These are phyloP conservation scores for Ceratobasidium papillatum DNA, from an alignment of 1,284 basidiomycete species.

Conservation along the genomic window DNA sequence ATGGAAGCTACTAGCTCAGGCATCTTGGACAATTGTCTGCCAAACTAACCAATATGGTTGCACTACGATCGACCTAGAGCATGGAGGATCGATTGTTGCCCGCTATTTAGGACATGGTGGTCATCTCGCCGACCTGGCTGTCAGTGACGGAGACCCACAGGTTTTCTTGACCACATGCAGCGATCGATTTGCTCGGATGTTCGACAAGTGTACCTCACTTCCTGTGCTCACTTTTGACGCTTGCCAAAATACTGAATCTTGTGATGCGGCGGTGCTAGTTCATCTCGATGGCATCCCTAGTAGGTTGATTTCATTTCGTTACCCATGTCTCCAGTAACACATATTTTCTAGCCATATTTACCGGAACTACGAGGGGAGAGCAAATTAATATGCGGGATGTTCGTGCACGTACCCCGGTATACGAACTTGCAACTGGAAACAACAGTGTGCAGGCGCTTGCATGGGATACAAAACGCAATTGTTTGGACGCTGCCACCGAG, in stretches of 20 bases:
- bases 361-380: slow-evolving; percentile 1
- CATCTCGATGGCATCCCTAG: slow-evolving; percentile 9
- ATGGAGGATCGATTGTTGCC: neutral
- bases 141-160: neutral
- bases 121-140: neutral
- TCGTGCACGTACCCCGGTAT: slow-evolving; percentile 14
- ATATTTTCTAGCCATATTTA: neutral
- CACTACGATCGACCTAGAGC: slow-evolving; percentile 21
- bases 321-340: neutral
- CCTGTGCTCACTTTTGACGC: slow-evolving; percentile 25
- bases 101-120: slow-evolving; percentile 31
- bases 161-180: slow-evolving; percentile 12
- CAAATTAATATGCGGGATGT: slow-evolving; percentile 34
- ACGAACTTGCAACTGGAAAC: slow-evolving; percentile 38
- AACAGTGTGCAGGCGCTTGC: slow-evolving; percentile 23
- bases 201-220: slow-evolving; percentile 2
- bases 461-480: slow-evolving; percentile 8
- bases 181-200: slow-evolving; percentile 32
- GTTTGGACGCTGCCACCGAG: slow-evolving; percentile 23
- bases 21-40: slow-evolving; percentile 1
- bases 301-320: neutral
- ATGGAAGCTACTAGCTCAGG: neutral
- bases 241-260: neutral
- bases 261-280: neutral
- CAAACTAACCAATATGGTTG: neutral